Evolutionary conservation across 2,329 filamentous ascomycete genomes (phyloP), one percentile per base, ranked within the genome.

Genomic region (Pleomassaria siparia): DNA sequence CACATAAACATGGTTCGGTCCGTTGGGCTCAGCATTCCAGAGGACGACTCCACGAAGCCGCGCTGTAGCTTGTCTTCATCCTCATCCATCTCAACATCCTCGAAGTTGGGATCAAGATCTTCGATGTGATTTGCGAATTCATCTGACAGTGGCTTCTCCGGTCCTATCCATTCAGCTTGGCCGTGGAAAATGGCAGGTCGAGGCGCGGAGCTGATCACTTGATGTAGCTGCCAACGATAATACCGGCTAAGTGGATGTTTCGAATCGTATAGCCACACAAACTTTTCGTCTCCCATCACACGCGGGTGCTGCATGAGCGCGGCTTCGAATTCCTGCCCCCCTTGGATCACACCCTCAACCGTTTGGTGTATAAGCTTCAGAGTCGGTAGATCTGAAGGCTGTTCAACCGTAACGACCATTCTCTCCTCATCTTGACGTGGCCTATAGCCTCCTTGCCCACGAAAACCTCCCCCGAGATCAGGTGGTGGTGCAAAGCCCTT

Each of bases 171-270:
- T 6, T 84, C 51, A 15, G 63, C 64, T 4, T 63, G 54, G 20
- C 54, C 41, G 3, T 52, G 44, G 20, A 66, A 68, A 8, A 68
- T 60, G 40, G 65, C 62, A 2, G 55, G 37, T 30, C 56, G 57
- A 3, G 55, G 46, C 6, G 55, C 56, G 28, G 60, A 85, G 1
- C 88, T 91, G n/a, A 92, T 76, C 8, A 92, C 80, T 59, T 94
- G 85, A 88, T 91, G 96, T 36, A 97, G 66, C 36, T 89, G 84
- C 88, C 90, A 97, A 35, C 94, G 85, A 70, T 97, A 97, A 81
- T 91, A 99, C 13, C 95, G 13, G 87, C 92, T 21, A 84, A 91
- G 53, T 80, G 77, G 62, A 29, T 70, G 66, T 85, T 91, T 55
- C 85, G 81, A 16, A 67, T 97, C 87, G 86, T 89, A 99, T 4